A percentile compares a stretch with the other conserved stretches of the same genome.
These are phyloP conservation scores for Alternaria viburni DNA, from an alignment of 2,329 filamentous ascomycete species.

Conservation along the genomic window DNA sequence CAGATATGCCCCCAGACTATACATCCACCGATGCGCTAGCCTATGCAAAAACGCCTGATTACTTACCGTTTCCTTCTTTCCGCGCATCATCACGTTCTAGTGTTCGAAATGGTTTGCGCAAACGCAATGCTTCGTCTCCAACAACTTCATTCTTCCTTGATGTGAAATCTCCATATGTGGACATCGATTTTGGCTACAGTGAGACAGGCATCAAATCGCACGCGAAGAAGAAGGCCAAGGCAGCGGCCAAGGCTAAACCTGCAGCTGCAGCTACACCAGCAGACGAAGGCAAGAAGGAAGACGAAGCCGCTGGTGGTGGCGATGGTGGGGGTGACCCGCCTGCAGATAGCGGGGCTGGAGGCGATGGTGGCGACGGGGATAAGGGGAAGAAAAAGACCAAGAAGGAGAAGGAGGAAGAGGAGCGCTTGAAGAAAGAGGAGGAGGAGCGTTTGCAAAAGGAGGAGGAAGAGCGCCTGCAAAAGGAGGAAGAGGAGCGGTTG, in stretches of 20 bases:
- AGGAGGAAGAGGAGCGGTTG: conserved; percentile 46
- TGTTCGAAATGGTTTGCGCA: conserved; percentile 36
- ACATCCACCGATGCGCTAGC: conserved; percentile 51
- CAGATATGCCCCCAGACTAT: conserved; percentile 55
- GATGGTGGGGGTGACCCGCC: conserved; percentile 45
- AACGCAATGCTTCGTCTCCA: conserved; percentile 38
- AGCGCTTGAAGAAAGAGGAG: conserved; percentile 45
- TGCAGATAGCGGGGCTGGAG: conserved; percentile 44
- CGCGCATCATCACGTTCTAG: conserved; percentile 40
- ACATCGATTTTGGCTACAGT: conserved; percentile 65
- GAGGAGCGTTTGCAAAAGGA: conserved; percentile 48
- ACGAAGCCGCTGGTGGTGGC: conserved; percentile 47
- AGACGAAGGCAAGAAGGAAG: conserved; percentile 56
- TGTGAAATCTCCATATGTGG: conserved; percentile 44
- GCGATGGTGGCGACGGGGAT: conserved; percentile 40
- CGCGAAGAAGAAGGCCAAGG: conserved; percentile 58
- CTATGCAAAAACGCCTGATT: conserved; percentile 42
- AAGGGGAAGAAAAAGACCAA: conserved; percentile 51
- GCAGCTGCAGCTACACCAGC: conserved; percentile 40
- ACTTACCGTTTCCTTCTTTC: conserved; percentile 39
- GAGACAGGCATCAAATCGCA: conserved; percentile 60
- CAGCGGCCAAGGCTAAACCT: conserved; percentile 41
- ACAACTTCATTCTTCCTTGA: conserved; percentile 38
- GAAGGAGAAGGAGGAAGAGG: conserved; percentile 47
- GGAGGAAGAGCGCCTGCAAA: conserved; percentile 42